Evolutionary conservation across 257 asterid genomes (phyloP).

Genomic region (Linderniella brevidens): DNA sequence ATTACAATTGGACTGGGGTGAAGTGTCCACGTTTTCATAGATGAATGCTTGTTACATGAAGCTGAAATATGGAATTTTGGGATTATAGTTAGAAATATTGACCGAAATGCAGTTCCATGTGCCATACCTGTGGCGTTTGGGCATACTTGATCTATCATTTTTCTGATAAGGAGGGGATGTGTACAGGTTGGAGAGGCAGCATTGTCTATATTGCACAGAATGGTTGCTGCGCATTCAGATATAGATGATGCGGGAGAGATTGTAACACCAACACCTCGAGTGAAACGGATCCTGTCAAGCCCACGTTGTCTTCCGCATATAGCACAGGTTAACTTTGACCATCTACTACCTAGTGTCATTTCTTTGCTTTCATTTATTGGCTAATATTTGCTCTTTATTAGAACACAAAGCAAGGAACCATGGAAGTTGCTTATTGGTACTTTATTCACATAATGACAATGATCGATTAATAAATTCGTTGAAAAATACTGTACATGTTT

Average conservation of each 20-base stretch:
- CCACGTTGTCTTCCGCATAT: conserved; percentile 91
- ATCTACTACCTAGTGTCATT: conserved; percentile 9
- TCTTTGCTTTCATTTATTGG: conserved; percentile 1
- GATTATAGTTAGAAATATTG: background rate
- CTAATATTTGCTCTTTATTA: too few relatives aligned
- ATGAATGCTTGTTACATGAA: too few relatives aligned
- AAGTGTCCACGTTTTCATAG: too few relatives aligned
- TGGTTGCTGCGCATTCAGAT: conserved; percentile 97
- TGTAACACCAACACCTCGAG: conserved; percentile 96
- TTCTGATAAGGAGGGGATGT: conserved; percentile 4
- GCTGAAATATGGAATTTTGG: background rate
- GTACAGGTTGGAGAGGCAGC: conserved; percentile 90
- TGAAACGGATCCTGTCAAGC: conserved; percentile 85
- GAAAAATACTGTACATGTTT: too few relatives aligned
- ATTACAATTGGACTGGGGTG: too few relatives aligned
- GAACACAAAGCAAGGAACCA: too few relatives aligned
- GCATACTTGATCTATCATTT: background rate
- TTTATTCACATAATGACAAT: too few relatives aligned
- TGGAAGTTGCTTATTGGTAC: too few relatives aligned
- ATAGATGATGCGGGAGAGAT: conserved; percentile 99
- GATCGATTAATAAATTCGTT: too few relatives aligned
- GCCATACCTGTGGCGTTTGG: background rate
- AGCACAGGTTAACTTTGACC: conserved; percentile 55
- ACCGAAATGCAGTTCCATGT: background rate
- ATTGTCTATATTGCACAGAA: conserved; percentile 77